phyloP scores from a whole-genome alignment of 306 rosid genomes.

The Canavalia ensiformis region DNA sequence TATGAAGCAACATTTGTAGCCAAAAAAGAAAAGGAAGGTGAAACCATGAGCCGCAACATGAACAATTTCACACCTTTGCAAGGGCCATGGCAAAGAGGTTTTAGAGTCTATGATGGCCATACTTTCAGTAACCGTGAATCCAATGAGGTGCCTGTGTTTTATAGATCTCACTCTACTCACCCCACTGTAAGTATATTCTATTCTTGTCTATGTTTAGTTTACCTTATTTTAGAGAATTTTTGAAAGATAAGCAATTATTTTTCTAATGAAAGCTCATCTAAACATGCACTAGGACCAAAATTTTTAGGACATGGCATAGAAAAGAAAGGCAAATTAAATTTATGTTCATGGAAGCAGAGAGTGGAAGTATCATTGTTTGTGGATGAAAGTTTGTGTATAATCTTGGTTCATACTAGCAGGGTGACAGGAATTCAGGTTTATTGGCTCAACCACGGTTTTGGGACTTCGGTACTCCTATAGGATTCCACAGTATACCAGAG shows the following conservation, averaged over 20 bases:
- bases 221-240: no score
- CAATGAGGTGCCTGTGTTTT: constrained; percentile 50
- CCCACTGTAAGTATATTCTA: constrained; percentile 52
- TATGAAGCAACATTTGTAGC: constrained; percentile 34
- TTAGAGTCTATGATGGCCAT: constrained; percentile 51
- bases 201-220: constrained; percentile 1
- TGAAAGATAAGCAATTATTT: no score
- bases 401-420: constrained; percentile 53
- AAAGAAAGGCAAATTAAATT: neutral
- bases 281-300: neutral
- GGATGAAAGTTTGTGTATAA: neutral
- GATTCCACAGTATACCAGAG: constrained; percentile 49
- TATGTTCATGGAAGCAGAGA: constrained; percentile 23
- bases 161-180: constrained; percentile 51
- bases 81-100: constrained; percentile 38
- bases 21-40: constrained; percentile 39
- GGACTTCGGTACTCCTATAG: constrained; percentile 47
- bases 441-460: constrained; percentile 38
- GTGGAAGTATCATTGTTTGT: constrained; percentile 9
- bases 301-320: neutral
- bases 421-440: constrained; percentile 48
- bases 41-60: constrained; percentile 59
- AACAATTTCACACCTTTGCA: constrained; percentile 49
- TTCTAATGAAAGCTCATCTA: no score
- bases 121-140: constrained; percentile 46